These are phyloP conservation scores for Penicillium sp. DNA, from an alignment of 2,329 filamentous ascomycete genomes.

Conservation along the genomic window DNA sequence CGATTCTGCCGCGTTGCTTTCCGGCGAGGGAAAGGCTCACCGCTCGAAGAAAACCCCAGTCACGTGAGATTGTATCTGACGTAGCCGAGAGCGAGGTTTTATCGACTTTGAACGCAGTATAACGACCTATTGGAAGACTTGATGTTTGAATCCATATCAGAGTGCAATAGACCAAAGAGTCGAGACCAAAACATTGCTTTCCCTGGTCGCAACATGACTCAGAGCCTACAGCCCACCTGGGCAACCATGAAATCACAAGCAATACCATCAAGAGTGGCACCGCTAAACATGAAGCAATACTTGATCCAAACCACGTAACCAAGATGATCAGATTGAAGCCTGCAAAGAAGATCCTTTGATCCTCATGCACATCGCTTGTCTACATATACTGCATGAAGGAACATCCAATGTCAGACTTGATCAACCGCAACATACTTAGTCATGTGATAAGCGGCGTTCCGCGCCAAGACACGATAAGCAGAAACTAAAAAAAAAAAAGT, in stretches of 20 bases:
- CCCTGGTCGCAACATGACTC: not conserved
- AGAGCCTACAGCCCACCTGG: not conserved
- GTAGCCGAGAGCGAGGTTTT: slow-evolving; percentile 9
- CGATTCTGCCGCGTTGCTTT: slow-evolving; percentile 24
- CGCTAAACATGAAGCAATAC: too few species aligned
- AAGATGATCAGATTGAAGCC: too few species aligned
- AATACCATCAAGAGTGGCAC: not conserved
- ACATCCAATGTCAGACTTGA: not conserved
- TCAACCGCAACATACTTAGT: not conserved
- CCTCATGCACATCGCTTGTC: not conserved
- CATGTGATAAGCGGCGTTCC: slow-evolving; percentile 21
- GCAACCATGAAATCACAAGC: not conserved
- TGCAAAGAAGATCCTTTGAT: not conserved
- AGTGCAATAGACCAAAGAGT: too few species aligned
- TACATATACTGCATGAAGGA: not conserved
- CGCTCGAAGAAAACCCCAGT: slow-evolving; percentile 22
- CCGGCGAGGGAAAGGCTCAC: slow-evolving; percentile 20
- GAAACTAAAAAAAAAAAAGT: slow-evolving; percentile 27
- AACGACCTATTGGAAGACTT: too few species aligned
- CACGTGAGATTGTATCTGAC: slow-evolving; percentile 23
- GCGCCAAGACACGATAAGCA: slow-evolving; percentile 28
- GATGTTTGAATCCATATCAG: too few species aligned
- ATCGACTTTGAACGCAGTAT: too few species aligned
- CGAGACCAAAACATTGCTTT: too few species aligned
- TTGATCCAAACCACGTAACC: too few species aligned